Base-by-base conservation (phyloP, 495 filamentous ascomycete species). In the Trichocladium uniseriatum region DNA sequence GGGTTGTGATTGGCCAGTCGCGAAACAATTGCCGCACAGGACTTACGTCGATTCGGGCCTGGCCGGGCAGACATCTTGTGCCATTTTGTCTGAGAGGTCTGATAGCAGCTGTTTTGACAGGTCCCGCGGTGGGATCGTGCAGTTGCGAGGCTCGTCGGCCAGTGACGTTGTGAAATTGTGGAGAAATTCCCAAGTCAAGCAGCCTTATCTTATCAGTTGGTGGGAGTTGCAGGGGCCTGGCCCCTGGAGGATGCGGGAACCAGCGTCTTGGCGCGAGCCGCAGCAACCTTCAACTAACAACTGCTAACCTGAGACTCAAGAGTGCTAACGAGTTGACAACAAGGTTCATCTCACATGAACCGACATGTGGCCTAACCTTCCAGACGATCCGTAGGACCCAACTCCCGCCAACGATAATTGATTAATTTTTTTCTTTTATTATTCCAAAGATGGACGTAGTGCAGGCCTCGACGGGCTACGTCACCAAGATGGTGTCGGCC, bases 401-500 rank as follows among this genome's bases (percentile, higher is more conserved):
- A 5, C 19, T 1, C 11, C 3, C 13, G 9, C 28, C 6, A 1
- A 14, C 45, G 35, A 2, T 20, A 16, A 42, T 36, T 2, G 8
- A 43, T 28, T 37, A 3, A 36, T 38, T 20, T 27, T 15, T 19
- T 11, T 21, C 1, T 18, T 28, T 22, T 7, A 14, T 31, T 16
- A 5, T n/a, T 19, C 22, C 43, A 60, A 66, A 51, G 32, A 98
- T 98, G 94, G 94, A 98, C 66, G 80, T 96, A 60, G 85, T 94
- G 49, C 81, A 88, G 58, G 86, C 89, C 45, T 84, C 94, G 63
- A 86, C 89, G 55, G 86, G 89, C 69, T 98, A 97, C 76, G 83
- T 98, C 75, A 84, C 87, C 64, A 95, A 91, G 80, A 96, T 98
- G 84, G 81, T 96, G 65, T 84, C 87, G 38, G 81, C 81, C 54